These are phyloP conservation scores for Sanghuangporus sanghuang DNA, from an alignment of 1,284 basidiomycete genomes.

Conservation along the genomic window DNA sequence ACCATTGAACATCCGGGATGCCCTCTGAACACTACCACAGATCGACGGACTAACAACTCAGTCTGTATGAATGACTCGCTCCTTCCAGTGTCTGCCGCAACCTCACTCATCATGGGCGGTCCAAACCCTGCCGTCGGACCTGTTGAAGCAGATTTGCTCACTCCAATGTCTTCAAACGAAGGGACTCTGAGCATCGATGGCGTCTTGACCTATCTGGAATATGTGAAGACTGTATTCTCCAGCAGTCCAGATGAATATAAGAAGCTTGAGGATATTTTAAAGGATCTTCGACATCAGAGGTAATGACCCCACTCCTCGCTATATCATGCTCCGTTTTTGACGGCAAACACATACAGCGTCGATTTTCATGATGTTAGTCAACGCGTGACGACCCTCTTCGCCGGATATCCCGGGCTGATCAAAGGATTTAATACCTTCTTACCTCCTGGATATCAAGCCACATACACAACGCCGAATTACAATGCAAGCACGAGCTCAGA, in stretches of 20 bases:
- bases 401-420: conserved; percentile 85
- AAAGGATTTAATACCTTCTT: conserved; percentile 99
- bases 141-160: neutral
- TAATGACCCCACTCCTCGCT: conserved; percentile 35
- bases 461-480: conserved; percentile 56
- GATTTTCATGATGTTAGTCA: conserved; percentile 96
- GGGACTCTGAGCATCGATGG: conserved; percentile 72
- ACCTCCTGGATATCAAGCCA: conserved; percentile 91
- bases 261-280: conserved; percentile 95
- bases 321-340: neutral
- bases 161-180: neutral
- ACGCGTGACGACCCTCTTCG: conserved; percentile 90
- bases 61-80: neutral
- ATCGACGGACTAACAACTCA: neutral
- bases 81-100: neutral
- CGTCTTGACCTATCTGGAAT: conserved; percentile 91
- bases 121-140: no score
- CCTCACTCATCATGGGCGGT: neutral
- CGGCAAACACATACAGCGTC: conserved; percentile 51
- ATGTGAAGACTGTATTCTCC: conserved; percentile 85
- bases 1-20: no score
- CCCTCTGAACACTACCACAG: neutral
- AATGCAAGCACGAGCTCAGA: conserved; percentile 72
- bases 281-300: conserved; percentile 92
- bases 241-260: conserved; percentile 92